phyloP scores from a whole-genome alignment of 805 yeast species.

The Yarrowia porcina region DNA sequence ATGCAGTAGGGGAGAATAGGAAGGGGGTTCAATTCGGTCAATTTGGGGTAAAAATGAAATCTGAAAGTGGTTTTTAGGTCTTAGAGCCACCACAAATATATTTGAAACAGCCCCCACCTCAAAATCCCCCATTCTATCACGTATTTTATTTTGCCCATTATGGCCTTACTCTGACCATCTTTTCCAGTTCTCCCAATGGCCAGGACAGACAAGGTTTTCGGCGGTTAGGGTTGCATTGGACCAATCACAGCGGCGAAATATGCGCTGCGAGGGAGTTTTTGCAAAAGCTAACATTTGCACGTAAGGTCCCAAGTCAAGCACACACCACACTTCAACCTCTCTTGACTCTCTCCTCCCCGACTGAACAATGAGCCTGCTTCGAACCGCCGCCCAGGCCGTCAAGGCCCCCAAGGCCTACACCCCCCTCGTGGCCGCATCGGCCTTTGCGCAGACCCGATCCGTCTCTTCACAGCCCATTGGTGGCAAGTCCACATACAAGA shows the following conservation, averaged over 20 bases:
- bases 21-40: background rate
- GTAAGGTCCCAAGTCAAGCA: conserved; percentile 22
- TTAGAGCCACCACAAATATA: too few species aligned
- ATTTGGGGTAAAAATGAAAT: too few species aligned
- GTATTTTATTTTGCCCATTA: too few species aligned
- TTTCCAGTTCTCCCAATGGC: conserved; percentile 15
- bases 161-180: background rate
- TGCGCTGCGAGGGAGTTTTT: conserved; percentile 24
- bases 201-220: background rate
- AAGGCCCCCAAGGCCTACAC: conserved; percentile 25
- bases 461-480: conserved; percentile 31
- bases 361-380: conserved; percentile 26
- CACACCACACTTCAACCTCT: conserved; percentile 22
- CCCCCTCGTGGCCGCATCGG: conserved; percentile 21
- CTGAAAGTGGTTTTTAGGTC: too few species aligned
- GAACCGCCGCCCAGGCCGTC: conserved; percentile 25
- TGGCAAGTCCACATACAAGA: conserved; percentile 72
- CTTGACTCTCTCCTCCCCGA: conserved; percentile 6
- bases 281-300: conserved; percentile 25
- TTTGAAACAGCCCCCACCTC: too few species aligned
- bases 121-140: too few species aligned
- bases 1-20: background rate
- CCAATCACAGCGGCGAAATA: conserved; percentile 15
- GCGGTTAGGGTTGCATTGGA: background rate
- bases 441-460: conserved; percentile 25